Percentiles rank a stretch among this genome's conserved stretches.
Conservation (phyloP, 2,329 filamentous ascomycete genomes). For the Metarhizium anisopliae region DNA sequence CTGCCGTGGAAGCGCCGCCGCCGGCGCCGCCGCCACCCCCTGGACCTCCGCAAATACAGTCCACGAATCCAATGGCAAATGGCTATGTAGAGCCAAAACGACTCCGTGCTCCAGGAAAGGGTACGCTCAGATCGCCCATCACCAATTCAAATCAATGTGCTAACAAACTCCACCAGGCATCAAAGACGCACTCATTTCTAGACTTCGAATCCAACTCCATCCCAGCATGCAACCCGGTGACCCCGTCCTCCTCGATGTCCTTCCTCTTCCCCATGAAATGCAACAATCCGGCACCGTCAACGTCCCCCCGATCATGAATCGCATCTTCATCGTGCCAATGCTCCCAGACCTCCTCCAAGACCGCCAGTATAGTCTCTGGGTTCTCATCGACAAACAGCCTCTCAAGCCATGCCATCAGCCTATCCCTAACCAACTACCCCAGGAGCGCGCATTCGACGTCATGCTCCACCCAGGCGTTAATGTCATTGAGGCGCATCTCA, state of each 20-base stretch:
- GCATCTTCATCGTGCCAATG: conserved; percentile 61
- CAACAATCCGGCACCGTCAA: conserved; percentile 67
- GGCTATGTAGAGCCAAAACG: conserved; percentile 27
- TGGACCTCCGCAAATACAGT: conserved; percentile 16
- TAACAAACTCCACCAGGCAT: conserved; percentile 29
- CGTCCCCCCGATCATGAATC: conserved; percentile 57
- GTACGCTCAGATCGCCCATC: conserved; percentile 17
- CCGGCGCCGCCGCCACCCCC: conserved; percentile 8
- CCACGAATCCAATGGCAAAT: conserved; percentile 17
- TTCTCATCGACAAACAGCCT: conserved; percentile 58
- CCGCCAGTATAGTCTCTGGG: conserved; percentile 69
- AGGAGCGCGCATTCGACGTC: conserved; percentile 66
- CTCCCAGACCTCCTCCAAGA: conserved; percentile 54
- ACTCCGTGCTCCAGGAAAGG: conserved; percentile 32
- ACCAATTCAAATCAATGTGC: not conserved
- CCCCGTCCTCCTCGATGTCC: conserved; percentile 54
- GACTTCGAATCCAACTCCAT: conserved; percentile 59
- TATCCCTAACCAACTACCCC: conserved; percentile 45
- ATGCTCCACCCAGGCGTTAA: conserved; percentile 66
- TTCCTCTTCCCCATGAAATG: conserved; percentile 54
- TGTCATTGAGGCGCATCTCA: conserved; percentile 67
- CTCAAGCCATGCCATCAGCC: conserved; percentile 39
- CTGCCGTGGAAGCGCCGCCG: conserved; percentile 9
- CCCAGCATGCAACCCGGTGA: conserved; percentile 53
- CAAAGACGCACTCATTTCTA: conserved; percentile 57